Percentiles rank a stretch among this genome's conserved stretches.
phyloP scores from a whole-genome alignment of 1,139 yeast genomes.

The Lodderomyces elongisporus region DNA sequence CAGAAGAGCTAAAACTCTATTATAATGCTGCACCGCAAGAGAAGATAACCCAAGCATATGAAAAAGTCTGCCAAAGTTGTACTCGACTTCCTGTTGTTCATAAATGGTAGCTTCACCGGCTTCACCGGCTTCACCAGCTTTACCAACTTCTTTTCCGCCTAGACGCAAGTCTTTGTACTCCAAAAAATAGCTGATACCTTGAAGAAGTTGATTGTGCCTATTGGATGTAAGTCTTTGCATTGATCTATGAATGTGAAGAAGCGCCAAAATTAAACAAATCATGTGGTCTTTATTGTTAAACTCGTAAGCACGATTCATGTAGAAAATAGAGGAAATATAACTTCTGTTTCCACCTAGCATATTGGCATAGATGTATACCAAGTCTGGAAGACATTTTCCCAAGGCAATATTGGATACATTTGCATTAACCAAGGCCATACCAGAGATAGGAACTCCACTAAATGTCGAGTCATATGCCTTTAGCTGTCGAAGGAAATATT shows the following conservation, averaged over 20 bases:
- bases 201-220: constrained; percentile 80
- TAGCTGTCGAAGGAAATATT: constrained; percentile 80
- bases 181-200: constrained; percentile 72
- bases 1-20: constrained; percentile 49
- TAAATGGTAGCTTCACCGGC: constrained; percentile 33
- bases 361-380: constrained; percentile 74
- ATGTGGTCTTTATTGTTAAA: constrained; percentile 71
- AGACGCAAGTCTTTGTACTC: constrained; percentile 60
- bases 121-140: too few relatives aligned
- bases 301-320: constrained; percentile 58
- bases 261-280: constrained; percentile 66
- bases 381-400: constrained; percentile 58
- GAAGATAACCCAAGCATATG: constrained; percentile 75
- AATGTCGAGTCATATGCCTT: constrained; percentile 79
- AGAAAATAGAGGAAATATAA: constrained; percentile 72
- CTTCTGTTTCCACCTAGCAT: constrained; percentile 79
- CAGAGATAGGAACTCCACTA: constrained; percentile 50
- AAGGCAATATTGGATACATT: constrained; percentile 36
- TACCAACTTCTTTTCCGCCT: too few relatives aligned
- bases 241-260: constrained; percentile 85
- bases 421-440: constrained; percentile 69
- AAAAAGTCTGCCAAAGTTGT: constrained; percentile 79
- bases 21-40: constrained; percentile 69
- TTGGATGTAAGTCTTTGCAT: constrained; percentile 85
- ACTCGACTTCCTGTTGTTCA: constrained; percentile 73